Evolutionary conservation across 108 stramenopile genomes (phyloP).

Genomic region (Conticribra weissflogii): DNA sequence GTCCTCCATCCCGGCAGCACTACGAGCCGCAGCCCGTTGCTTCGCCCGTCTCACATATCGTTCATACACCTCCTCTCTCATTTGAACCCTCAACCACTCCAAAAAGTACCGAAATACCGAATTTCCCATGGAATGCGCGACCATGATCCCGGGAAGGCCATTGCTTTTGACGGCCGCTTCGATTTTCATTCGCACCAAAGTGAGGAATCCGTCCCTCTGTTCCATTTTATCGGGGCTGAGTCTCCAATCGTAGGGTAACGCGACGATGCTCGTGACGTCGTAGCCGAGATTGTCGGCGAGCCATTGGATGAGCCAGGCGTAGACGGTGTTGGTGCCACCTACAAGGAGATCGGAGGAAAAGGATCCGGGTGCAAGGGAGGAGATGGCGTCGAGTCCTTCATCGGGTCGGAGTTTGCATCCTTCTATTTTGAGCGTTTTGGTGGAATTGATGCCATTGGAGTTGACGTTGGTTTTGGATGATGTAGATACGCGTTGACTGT

Average conservation of each 20-base stretch:
- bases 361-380: constrained; percentile 73
- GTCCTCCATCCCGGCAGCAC: constrained; percentile 34
- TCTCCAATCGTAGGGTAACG: constrained; percentile 90
- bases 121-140: constrained; percentile 90
- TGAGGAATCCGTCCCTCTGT: constrained; percentile 38
- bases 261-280: constrained; percentile 81
- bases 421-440: background rate
- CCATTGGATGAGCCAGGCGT: constrained; percentile 89
- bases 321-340: constrained; percentile 86
- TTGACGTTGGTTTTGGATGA: too few relatives aligned
- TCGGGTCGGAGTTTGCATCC: constrained; percentile 90
- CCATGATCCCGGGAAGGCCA: constrained; percentile 79
- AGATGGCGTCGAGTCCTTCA: constrained; percentile 86
- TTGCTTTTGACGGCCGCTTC: constrained; percentile 79
- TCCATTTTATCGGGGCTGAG: constrained; percentile 77
- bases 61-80: constrained; percentile 73
- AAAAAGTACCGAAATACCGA: constrained; percentile 84
- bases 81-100: constrained; percentile 78
- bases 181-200: constrained; percentile 22
- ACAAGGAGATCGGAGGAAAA: constrained; percentile 66
- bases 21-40: constrained; percentile 17
- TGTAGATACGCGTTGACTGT: too few relatives aligned
- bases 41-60: constrained; percentile 54
- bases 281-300: constrained; percentile 85
- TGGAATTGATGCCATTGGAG: background rate